These are phyloP conservation scores for Grosmannia serpens DNA, from an alignment of 2,329 filamentous ascomycete species.

Conservation along the genomic window DNA sequence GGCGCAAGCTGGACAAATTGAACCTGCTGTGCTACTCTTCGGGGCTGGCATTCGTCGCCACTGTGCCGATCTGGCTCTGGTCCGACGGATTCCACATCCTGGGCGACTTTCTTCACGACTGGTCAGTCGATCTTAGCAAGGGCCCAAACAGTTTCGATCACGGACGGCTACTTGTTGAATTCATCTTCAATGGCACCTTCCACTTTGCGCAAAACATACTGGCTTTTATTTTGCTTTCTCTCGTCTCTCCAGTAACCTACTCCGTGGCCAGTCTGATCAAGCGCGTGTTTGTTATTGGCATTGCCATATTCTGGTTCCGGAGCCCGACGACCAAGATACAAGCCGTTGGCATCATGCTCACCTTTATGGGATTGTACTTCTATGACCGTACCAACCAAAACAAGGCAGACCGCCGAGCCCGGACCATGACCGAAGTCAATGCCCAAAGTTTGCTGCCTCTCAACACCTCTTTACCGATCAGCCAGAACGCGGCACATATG, in stretches of 20 bases:
- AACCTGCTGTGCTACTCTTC: constrained; percentile 97
- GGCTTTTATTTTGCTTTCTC: constrained; percentile 81
- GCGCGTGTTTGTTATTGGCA: constrained; percentile 89
- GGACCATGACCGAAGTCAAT: constrained; percentile 44
- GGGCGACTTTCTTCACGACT: constrained; percentile 67
- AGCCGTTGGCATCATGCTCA: constrained; percentile 73
- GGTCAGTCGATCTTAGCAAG: constrained; percentile 52
- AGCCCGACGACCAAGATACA: constrained; percentile 77
- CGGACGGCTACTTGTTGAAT: constrained; percentile 67
- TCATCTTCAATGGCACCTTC: constrained; percentile 91
- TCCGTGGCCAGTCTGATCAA: constrained; percentile 94
- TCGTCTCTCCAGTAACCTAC: constrained; percentile 94
- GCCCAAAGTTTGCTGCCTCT: constrained; percentile 55
- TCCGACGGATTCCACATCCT: constrained; percentile 72
- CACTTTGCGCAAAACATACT: constrained; percentile 96
- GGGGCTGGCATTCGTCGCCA: constrained; percentile 79
- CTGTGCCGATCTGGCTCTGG: constrained; percentile 86
- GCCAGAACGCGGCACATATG: constrained; percentile 8
- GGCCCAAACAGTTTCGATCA: constrained; percentile 62
- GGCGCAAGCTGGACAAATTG: constrained; percentile 85
- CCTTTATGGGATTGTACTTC: constrained; percentile 84
- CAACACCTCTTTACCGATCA: constrained; percentile 21
- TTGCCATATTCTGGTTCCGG: constrained; percentile 93
- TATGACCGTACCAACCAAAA: constrained; percentile 90
- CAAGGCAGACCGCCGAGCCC: constrained; percentile 73